These are phyloP conservation scores for Podospora pseudopauciseta DNA, from an alignment of 495 filamentous ascomycete genomes.

Conservation along the genomic window DNA sequence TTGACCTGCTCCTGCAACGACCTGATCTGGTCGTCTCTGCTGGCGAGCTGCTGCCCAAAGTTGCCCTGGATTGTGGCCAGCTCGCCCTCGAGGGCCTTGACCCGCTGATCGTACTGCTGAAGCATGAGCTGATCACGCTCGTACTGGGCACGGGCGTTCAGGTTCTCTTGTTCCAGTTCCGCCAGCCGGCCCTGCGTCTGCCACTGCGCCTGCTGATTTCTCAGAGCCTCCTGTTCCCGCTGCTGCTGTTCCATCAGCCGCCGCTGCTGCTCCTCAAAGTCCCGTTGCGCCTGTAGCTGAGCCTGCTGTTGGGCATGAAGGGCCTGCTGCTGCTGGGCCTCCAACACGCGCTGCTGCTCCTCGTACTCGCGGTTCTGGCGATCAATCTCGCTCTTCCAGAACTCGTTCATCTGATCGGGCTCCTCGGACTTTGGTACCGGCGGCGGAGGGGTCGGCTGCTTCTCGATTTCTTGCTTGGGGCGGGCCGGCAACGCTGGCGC, in stretches of 20 bases:
- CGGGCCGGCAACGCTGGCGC: constrained; percentile 78
- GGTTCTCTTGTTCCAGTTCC: constrained; percentile 89
- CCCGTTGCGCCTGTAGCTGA: constrained; percentile 75
- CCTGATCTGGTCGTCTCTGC: constrained; percentile 91
- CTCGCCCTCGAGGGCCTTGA: constrained; percentile 90
- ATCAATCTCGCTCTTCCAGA: constrained; percentile 91
- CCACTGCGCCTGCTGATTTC: constrained; percentile 80
- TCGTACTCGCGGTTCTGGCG: constrained; percentile 91
- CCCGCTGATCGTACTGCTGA: constrained; percentile 89
- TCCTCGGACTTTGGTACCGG: constrained; percentile 59
- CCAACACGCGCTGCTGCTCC: constrained; percentile 82
- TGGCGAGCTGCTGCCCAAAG: constrained; percentile 76
- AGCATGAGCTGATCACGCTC: constrained; percentile 95
- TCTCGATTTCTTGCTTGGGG: constrained; percentile 67
- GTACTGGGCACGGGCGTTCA: constrained; percentile 91
- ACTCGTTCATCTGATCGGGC: constrained; percentile 93
- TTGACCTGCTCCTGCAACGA: constrained; percentile 92
- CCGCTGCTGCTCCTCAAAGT: constrained; percentile 94
- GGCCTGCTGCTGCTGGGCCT: constrained; percentile 72
- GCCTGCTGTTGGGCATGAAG: constrained; percentile 67
- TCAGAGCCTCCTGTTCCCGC: constrained; percentile 81
- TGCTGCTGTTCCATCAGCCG: constrained; percentile 83
- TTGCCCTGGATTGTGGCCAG: constrained; percentile 76
- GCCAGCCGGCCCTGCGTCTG: constrained; percentile 92
- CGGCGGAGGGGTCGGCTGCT: constrained; percentile 62